Conservation (phyloP, 148 eudicot species). For the Cornus suecica region DNA sequence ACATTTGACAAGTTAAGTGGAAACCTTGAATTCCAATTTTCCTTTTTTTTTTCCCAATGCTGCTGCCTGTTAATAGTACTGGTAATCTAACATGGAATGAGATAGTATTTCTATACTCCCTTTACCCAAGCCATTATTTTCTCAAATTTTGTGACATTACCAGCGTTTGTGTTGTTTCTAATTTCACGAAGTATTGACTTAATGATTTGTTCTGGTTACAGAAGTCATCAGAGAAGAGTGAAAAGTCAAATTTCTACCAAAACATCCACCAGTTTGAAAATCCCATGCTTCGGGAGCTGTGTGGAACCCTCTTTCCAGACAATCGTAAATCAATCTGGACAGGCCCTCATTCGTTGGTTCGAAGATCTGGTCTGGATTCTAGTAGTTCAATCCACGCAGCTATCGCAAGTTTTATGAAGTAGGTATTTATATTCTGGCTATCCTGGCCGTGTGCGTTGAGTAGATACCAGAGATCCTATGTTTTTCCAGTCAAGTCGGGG, state of each 20-base stretch:
- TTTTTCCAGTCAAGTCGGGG: neutral
- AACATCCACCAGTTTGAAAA: constrained; percentile 60
- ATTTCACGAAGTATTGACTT: neutral
- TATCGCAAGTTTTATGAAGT: constrained; percentile 51
- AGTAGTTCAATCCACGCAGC: constrained; percentile 54
- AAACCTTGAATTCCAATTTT: neutral
- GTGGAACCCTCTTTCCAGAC: constrained; percentile 57
- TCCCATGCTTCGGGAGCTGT: constrained; percentile 57
- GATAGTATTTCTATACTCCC: neutral
- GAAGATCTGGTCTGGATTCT: constrained; percentile 19
- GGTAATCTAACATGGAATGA: neutral
- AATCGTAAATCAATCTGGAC: constrained; percentile 52
- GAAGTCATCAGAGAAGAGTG: constrained; percentile 52
- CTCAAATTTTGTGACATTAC: neutral
- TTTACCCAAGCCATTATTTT: neutral
- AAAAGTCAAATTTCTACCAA: constrained; percentile 59
- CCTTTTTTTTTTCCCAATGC: no score
- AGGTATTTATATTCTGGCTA: neutral
- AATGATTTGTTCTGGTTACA: constrained; percentile 29
- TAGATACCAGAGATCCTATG: neutral
- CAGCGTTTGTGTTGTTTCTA: neutral
- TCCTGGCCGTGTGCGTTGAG: neutral
- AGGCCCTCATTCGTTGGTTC: constrained; percentile 63
- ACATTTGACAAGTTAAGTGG: neutral
- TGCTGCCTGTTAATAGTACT: neutral